phyloP scores from a whole-genome alignment of 23 red algal genomes.

The Gracilaria domingensis region DNA sequence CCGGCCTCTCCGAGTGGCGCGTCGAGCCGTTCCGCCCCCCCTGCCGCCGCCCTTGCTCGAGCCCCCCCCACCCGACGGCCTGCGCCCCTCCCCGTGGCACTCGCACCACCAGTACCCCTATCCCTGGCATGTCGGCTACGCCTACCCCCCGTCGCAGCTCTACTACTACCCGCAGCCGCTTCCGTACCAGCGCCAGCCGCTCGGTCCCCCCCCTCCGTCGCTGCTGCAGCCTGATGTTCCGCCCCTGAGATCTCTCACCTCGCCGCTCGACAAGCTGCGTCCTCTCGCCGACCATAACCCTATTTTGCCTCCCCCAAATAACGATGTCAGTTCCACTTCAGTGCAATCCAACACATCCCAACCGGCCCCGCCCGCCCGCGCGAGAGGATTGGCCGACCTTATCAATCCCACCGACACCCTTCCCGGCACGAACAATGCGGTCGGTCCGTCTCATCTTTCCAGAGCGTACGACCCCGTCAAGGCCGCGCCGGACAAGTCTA shows the following conservation, averaged over 20 bases:
- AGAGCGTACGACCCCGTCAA: neutral
- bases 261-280: slow-evolving; percentile 16
- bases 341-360: slow-evolving; percentile 3
- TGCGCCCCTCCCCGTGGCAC: slow-evolving; percentile 3
- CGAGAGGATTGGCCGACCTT: slow-evolving; percentile 55
- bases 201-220: neutral
- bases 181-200: slow-evolving; percentile 26
- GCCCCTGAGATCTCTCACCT: slow-evolving; percentile 3
- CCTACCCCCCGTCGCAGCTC: slow-evolving; percentile 38
- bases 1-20: slow-evolving; percentile 37
- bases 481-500: neutral
- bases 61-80: neutral
- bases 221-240: slow-evolving; percentile 5
- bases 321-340: slow-evolving; percentile 12
- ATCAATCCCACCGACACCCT: slow-evolving; percentile 56
- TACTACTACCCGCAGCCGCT: slow-evolving; percentile 45
- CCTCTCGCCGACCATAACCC: slow-evolving; percentile 10
- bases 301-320: neutral
- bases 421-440: slow-evolving; percentile 3
- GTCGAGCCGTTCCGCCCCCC: slow-evolving; percentile 21
- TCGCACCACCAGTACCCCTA: slow-evolving; percentile 35
- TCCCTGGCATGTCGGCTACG: slow-evolving; percentile 29
- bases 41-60: neutral
- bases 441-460: slow-evolving; percentile 1
- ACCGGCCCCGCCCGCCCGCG: neutral